These are phyloP conservation scores for Rhododendron ferrugineum DNA, from an alignment of 148 eudicot genomes.

Conservation along the genomic window DNA sequence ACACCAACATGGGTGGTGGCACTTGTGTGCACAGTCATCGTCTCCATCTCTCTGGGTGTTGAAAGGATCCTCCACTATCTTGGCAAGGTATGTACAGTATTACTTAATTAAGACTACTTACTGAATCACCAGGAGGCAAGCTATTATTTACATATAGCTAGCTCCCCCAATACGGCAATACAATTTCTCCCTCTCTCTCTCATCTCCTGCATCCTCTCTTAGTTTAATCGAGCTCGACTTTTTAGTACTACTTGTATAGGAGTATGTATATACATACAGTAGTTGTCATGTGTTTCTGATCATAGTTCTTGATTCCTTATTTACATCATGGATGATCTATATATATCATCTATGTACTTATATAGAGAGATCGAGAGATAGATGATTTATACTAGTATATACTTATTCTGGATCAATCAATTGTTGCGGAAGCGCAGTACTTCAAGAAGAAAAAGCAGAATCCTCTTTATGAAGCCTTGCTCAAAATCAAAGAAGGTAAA, in stretches of 20 bases:
- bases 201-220: background rate
- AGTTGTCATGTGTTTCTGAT: background rate
- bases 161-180: background rate
- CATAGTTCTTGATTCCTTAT: background rate
- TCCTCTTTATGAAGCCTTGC: constrained; percentile 54
- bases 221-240: background rate
- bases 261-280: background rate
- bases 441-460: constrained; percentile 43
- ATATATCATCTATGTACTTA: too few relatives aligned
- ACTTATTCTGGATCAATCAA: background rate
- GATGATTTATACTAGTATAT: too few relatives aligned
- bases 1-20: constrained; percentile 72
- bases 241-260: background rate
- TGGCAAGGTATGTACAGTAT: constrained; percentile 31
- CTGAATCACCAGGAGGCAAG: background rate
- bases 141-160: too few relatives aligned
- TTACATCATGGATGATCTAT: background rate
- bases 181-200: background rate
- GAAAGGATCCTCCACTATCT: constrained; percentile 48
- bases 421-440: constrained; percentile 18
- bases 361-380: too few relatives aligned
- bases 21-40: constrained; percentile 41
- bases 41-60: constrained; percentile 41
- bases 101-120: background rate
- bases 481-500: constrained; percentile 54